Conservation (phyloP, 257 asterid species). For the Paulownia fortunei region DNA sequence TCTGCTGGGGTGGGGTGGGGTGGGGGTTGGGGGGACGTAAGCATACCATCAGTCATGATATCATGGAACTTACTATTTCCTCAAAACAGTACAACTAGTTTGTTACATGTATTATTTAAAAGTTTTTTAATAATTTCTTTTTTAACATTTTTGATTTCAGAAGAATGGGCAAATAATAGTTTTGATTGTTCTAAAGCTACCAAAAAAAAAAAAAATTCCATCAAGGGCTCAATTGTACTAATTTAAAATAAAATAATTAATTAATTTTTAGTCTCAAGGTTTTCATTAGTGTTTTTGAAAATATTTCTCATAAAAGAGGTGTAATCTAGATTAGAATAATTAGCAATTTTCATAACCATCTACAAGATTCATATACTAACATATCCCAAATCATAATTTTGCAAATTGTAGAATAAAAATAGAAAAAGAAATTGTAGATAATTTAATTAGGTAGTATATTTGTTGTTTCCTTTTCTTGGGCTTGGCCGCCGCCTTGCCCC, state of each 20-base stretch:
- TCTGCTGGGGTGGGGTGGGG: neutral
- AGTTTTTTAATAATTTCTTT: neutral
- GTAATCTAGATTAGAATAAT: too few relatives aligned
- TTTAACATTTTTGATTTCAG: neutral
- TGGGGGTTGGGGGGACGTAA: constrained; percentile 26
- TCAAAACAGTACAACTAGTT: constrained; percentile 35
- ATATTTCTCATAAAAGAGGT: neutral
- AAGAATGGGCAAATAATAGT: neutral
- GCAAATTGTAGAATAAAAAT: neutral
- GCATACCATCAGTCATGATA: constrained; percentile 41
- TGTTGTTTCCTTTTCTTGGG: constrained; percentile 1
- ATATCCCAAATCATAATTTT: neutral
- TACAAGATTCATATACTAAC: neutral
- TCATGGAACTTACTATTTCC: constrained; percentile 38
- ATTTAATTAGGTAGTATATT: neutral
- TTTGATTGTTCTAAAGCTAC: neutral
- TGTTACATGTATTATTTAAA: constrained; percentile 33
- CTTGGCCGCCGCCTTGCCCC: neutral
- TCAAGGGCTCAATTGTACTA: neutral
- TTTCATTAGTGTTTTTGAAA: neutral
- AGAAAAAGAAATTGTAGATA: neutral
- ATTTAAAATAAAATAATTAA: too few relatives aligned
- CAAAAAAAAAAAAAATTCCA: neutral
- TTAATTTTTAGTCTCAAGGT: neutral
- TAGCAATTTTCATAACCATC: too few relatives aligned